Conservation (phyloP, 2,329 filamentous ascomycete species). For the Rutstroemia sp. region DNA sequence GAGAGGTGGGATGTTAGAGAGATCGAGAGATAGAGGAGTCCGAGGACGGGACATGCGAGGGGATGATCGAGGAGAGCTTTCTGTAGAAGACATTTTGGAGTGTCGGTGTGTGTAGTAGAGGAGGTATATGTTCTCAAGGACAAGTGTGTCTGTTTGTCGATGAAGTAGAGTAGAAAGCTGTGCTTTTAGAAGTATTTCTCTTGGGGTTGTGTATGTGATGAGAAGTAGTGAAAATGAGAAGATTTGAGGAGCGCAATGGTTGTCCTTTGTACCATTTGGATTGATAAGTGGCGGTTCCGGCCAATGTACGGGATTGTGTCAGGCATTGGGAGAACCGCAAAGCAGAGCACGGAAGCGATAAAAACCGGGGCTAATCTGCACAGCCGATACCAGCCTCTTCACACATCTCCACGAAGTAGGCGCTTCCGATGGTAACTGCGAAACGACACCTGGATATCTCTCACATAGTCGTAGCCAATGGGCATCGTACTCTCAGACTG, state of each 20-base stretch:
- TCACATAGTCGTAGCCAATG: too few relatives aligned
- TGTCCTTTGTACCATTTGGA: conserved; percentile 6
- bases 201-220: not conserved
- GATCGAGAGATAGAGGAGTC: conserved; percentile 59
- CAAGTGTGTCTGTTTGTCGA: not conserved
- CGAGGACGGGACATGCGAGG: conserved; percentile 19
- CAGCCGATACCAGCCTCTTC: not conserved
- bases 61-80: conserved; percentile 19
- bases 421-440: not conserved
- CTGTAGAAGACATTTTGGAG: conserved; percentile 6
- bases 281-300: conserved; percentile 4
- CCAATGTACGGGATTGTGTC: not conserved
- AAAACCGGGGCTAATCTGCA: not conserved
- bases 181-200: not conserved
- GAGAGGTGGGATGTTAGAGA: conserved; percentile 64
- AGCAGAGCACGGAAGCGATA: not conserved
- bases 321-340: too few relatives aligned
- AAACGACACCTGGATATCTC: not conserved
- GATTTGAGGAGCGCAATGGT: not conserved
- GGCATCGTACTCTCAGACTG: too few relatives aligned
- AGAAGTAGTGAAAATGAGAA: not conserved
- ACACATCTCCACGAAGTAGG: not conserved
- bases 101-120: not conserved
- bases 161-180: not conserved
- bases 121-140: not conserved